phyloP scores from a whole-genome alignment of 208 protist genomes.

The Leishmania braziliensis region DNA sequence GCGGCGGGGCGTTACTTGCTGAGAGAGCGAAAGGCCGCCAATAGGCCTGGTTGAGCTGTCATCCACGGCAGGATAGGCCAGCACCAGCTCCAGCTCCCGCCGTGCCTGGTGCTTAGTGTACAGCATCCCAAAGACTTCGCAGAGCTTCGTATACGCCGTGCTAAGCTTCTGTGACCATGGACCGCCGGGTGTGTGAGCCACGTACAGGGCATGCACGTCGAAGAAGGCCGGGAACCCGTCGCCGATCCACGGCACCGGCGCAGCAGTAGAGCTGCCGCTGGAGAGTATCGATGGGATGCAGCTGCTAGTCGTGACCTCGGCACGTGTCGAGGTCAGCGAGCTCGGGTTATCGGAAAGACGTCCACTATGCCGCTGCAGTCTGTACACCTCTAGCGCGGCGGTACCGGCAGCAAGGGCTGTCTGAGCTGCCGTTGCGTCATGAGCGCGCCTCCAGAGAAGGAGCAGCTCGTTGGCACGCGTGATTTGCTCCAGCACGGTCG shows the following conservation, averaged over 20 bases:
- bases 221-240: slow-evolving; percentile 27
- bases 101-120: slow-evolving; percentile 43
- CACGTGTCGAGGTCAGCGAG: background rate
- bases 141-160: slow-evolving; percentile 47
- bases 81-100: slow-evolving; percentile 39
- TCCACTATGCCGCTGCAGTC: background rate
- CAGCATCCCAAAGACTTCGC: slow-evolving; percentile 35
- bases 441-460: slow-evolving; percentile 39
- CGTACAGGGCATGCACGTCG: slow-evolving; percentile 24
- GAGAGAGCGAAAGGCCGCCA: slow-evolving; percentile 7
- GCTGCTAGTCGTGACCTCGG: background rate
- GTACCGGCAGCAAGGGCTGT: slow-evolving; percentile 24
- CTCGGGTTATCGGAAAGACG: background rate
- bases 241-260: slow-evolving; percentile 18
- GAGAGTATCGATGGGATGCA: background rate
- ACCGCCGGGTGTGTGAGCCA: slow-evolving; percentile 44
- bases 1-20: slow-evolving; percentile 21
- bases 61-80: background rate
- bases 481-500: slow-evolving; percentile 57
- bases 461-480: slow-evolving; percentile 74
- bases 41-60: background rate
- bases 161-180: slow-evolving; percentile 52
- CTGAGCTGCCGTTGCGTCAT: slow-evolving; percentile 32
- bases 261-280: background rate
- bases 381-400: slow-evolving; percentile 14